Percentiles rank a stretch among this genome's conserved stretches.
Conservation (phyloP, 305 asterid species). For the Fraxinus floribunda region DNA sequence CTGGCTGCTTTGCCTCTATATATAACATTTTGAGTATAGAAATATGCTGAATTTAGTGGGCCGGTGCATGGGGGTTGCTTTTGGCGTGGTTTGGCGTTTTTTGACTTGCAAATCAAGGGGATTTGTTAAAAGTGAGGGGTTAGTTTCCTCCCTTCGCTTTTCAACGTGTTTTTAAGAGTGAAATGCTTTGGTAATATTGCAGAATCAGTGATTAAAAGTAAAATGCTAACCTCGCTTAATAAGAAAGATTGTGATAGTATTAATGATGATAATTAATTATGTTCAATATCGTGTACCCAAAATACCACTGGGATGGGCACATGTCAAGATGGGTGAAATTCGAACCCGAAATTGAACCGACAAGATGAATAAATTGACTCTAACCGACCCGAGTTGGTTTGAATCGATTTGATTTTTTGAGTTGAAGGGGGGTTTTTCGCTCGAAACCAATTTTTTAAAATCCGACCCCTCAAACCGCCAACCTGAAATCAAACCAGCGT, state of each 20-base stretch:
- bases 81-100: neutral
- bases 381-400: neutral
- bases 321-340: neutral
- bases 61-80: constrained; percentile 7
- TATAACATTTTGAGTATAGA: constrained; percentile 22
- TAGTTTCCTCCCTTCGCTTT: constrained; percentile 7
- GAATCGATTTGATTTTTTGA: neutral
- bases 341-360: neutral
- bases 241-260: too few relatives aligned
- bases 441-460: too few relatives aligned
- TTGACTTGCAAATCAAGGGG: neutral
- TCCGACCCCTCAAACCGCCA: neutral
- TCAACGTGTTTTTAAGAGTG: constrained; percentile 20
- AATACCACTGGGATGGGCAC: neutral
- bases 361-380: neutral
- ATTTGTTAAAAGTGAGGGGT: constrained; percentile 4
- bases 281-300: neutral
- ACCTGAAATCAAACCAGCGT: neutral
- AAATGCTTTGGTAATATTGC: constrained; percentile 10
- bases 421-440: neutral
- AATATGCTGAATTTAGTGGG: constrained; percentile 23
- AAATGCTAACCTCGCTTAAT: neutral
- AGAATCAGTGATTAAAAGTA: constrained; percentile 8
- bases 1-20: constrained; percentile 8
- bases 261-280: neutral